Evolutionary conservation across 768 basidiomycete genomes (phyloP).

Genomic region (Macrolepiota dolichaula): DNA sequence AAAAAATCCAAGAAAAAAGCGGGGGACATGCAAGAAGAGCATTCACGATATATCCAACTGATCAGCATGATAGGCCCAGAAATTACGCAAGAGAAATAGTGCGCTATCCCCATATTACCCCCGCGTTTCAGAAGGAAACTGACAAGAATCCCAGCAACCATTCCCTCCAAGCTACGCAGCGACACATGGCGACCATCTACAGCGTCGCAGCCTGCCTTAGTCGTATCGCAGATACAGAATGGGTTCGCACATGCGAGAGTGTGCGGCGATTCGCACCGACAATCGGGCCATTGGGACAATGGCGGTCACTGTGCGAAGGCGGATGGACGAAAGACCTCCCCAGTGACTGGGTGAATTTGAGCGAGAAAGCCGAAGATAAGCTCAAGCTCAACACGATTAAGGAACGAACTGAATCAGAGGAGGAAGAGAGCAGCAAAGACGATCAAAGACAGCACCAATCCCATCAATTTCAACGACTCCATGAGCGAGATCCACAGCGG

Average conservation of each 20-base stretch:
- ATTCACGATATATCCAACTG: slow-evolving; percentile 72
- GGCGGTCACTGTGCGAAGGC: slow-evolving; percentile 73
- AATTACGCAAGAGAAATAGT: slow-evolving; percentile 81
- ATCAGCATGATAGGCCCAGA: slow-evolving; percentile 72
- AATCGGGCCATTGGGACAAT: slow-evolving; percentile 70
- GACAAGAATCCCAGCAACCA: slow-evolving; percentile 52
- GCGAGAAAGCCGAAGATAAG: slow-evolving; percentile 13
- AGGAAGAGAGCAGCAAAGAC: background rate
- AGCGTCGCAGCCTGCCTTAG: slow-evolving; percentile 62
- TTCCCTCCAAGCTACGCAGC: slow-evolving; percentile 55
- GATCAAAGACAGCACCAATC: background rate
- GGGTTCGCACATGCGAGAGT: slow-evolving; percentile 69
- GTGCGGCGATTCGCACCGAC: slow-evolving; percentile 63
- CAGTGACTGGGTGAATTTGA: slow-evolving; percentile 35
- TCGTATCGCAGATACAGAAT: slow-evolving; percentile 77
- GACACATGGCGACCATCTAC: slow-evolving; percentile 55
- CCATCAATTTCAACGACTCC: background rate
- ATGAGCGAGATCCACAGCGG: background rate
- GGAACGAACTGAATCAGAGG: slow-evolving; percentile 4
- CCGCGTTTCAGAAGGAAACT: background rate
- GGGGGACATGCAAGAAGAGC: slow-evolving; percentile 67
- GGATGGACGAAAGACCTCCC: slow-evolving; percentile 60
- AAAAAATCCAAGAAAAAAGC: slow-evolving; percentile 77
- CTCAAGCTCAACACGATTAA: slow-evolving; percentile 8
- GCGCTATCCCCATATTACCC: slow-evolving; percentile 21